Percentiles rank a stretch among this genome's conserved stretches.
Evolutionary conservation across 1,139 yeast species (phyloP).

Genomic region (Diutina scorzettiae): DNA sequence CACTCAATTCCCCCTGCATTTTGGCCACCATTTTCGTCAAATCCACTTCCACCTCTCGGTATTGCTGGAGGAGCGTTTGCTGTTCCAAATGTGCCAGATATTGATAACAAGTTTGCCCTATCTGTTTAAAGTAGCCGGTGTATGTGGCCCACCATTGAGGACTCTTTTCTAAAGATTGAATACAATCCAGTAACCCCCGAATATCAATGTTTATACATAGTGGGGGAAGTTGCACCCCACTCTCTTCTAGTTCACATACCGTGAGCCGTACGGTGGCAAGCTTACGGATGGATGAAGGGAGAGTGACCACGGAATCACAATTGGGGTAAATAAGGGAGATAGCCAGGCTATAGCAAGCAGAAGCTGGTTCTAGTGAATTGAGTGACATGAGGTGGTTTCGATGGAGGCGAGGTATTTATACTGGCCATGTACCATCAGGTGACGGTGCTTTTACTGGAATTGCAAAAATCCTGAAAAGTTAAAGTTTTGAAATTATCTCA

Average conservation of each 20-base stretch:
- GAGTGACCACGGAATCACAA: neutral
- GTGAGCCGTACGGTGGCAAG: neutral
- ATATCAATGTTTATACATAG: neutral
- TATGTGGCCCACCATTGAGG: slow-evolving; percentile 5
- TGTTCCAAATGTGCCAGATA: neutral
- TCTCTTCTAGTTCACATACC: slow-evolving; percentile 2
- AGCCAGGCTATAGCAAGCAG: neutral
- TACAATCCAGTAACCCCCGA: neutral
- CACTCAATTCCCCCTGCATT: neutral
- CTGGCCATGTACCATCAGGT: no score
- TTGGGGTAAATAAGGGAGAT: neutral
- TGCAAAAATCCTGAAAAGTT: no score
- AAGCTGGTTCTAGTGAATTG: no score
- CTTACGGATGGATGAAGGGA: neutral
- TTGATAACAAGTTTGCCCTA: neutral
- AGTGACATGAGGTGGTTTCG: no score
- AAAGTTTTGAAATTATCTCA: no score
- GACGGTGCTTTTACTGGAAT: no score
- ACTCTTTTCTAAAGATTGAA: neutral
- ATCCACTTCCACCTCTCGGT: neutral
- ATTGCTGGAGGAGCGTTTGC: neutral
- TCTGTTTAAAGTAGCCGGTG: slow-evolving; percentile 3
- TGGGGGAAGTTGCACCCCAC: neutral
- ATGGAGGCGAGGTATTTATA: no score
- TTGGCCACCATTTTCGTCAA: neutral